Percentiles rank a stretch among this genome's conserved stretches.
Evolutionary conservation across 495 filamentous ascomycete species (phyloP).

Genomic region (Aspergillus ostianus): DNA sequence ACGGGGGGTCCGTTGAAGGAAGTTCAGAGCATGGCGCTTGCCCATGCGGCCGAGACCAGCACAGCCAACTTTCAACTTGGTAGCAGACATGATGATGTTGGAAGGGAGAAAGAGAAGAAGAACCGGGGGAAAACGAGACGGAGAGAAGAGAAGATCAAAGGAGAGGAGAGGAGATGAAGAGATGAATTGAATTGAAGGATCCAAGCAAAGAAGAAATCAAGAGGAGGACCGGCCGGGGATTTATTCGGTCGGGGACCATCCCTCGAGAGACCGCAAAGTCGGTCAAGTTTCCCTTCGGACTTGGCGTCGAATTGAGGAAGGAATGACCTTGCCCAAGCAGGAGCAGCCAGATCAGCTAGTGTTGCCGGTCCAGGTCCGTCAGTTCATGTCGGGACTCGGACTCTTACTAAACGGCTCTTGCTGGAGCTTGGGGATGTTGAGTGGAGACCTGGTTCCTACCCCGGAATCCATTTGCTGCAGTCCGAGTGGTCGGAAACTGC

Average conservation of each 20-base stretch:
- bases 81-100: slow-evolving; percentile 38
- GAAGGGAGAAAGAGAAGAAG: not conserved
- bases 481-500: slow-evolving; percentile 16
- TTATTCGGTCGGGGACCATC: slow-evolving; percentile 10
- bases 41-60: slow-evolving; percentile 60
- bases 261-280: slow-evolving; percentile 10
- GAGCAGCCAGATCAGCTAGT: not conserved
- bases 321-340: slow-evolving; percentile 5
- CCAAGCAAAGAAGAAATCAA: not conserved
- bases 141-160: slow-evolving; percentile 7
- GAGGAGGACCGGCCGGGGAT: slow-evolving; percentile 9
- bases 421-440: not conserved
- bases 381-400: not conserved
- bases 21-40: slow-evolving; percentile 55
- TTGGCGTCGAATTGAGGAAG: slow-evolving; percentile 7
- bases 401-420: not conserved
- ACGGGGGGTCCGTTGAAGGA: slow-evolving; percentile 50
- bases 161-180: not conserved
- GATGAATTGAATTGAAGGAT: not conserved
- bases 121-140: not conserved
- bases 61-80: slow-evolving; percentile 47
- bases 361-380: not conserved
- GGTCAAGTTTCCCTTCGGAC: slow-evolving; percentile 11
- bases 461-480: slow-evolving; percentile 8
- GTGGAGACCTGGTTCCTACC: not conserved